phyloP scores from a whole-genome alignment of 495 filamentous ascomycete genomes.

The Tricharina praecox region DNA sequence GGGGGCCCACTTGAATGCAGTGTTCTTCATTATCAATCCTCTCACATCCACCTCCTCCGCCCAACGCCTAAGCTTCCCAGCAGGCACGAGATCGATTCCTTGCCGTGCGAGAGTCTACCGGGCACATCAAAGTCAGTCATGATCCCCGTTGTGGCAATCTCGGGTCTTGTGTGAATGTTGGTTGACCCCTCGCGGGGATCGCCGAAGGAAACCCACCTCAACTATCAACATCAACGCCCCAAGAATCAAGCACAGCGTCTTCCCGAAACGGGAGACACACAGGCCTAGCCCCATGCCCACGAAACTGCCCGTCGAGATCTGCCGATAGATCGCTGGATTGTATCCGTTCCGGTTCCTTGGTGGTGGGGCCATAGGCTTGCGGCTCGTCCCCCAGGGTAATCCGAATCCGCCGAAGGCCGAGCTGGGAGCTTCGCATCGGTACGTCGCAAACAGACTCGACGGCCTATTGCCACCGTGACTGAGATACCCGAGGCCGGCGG shows the following conservation, averaged over 20 bases:
- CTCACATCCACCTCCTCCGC: conserved; percentile 18
- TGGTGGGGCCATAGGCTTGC: conserved; percentile 5
- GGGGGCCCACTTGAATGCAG: conserved; percentile 17
- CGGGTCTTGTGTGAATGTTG: too few species aligned
- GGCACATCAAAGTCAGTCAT: too few species aligned
- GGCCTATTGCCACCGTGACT: not conserved
- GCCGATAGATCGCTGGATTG: conserved; percentile 19
- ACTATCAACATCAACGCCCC: conserved; percentile 18
- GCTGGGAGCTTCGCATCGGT: not conserved
- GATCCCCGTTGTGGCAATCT: too few species aligned
- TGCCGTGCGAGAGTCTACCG: conserved; percentile 19
- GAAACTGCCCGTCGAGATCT: conserved; percentile 23
- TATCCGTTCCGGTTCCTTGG: conserved; percentile 1
- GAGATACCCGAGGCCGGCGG: not conserved
- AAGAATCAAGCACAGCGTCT: conserved; percentile 13
- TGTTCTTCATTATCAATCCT: conserved; percentile 17
- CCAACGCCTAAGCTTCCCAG: conserved; percentile 12
- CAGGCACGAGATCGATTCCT: conserved; percentile 17
- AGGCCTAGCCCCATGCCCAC: conserved; percentile 17
- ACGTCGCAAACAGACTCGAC: not conserved
- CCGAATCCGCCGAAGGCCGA: not conserved
- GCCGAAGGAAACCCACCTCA: conserved; percentile 11
- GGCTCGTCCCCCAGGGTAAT: not conserved
- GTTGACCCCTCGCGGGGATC: not conserved
- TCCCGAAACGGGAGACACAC: conserved; percentile 22